A percentile compares a stretch with the other conserved stretches of the same genome.
These are phyloP conservation scores for Leptosphaerulina australis DNA, from an alignment of 2,329 filamentous ascomycete genomes.

Conservation along the genomic window DNA sequence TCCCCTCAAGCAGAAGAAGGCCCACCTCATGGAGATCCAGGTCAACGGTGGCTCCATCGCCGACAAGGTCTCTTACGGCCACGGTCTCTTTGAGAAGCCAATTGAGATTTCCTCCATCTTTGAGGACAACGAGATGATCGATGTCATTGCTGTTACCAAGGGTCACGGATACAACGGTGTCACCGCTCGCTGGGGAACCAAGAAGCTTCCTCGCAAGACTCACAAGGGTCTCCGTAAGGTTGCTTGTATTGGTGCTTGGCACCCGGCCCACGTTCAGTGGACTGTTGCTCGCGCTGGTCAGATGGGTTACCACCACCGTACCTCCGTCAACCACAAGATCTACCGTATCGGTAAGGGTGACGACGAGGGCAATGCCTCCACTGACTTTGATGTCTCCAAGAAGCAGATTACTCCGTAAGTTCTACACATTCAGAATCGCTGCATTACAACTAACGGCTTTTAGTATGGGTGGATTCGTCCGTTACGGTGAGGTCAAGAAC, in stretches of 20 bases:
- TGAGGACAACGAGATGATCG: slow-evolving; percentile 99
- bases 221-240: slow-evolving; percentile 99
- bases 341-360: slow-evolving; percentile 96
- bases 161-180: slow-evolving; percentile 99
- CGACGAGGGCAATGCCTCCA: slow-evolving; percentile 90
- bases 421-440: not conserved
- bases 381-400: slow-evolving; percentile 96
- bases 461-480: slow-evolving; percentile 98
- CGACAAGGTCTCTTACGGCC: slow-evolving; percentile 96
- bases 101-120: slow-evolving; percentile 92
- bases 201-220: slow-evolving; percentile 99
- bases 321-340: slow-evolving; percentile 99
- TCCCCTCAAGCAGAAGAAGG: slow-evolving; percentile 99
- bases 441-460: slow-evolving; percentile 48
- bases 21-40: slow-evolving; percentile 99
- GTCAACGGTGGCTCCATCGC: slow-evolving; percentile 95
- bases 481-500: slow-evolving; percentile 99
- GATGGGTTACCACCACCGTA: slow-evolving; percentile 99
- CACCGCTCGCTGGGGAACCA: slow-evolving; percentile 97
- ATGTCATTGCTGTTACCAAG: slow-evolving; percentile 99
- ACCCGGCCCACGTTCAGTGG: slow-evolving; percentile 99
- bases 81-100: slow-evolving; percentile 98
- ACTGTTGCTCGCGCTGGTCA: slow-evolving; percentile 99
- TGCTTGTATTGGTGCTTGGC: slow-evolving; percentile 99
- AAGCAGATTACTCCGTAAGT: slow-evolving; percentile 99